phyloP scores from a whole-genome alignment of 768 basidiomycete species.

The Artomyces pyxidatus region DNA sequence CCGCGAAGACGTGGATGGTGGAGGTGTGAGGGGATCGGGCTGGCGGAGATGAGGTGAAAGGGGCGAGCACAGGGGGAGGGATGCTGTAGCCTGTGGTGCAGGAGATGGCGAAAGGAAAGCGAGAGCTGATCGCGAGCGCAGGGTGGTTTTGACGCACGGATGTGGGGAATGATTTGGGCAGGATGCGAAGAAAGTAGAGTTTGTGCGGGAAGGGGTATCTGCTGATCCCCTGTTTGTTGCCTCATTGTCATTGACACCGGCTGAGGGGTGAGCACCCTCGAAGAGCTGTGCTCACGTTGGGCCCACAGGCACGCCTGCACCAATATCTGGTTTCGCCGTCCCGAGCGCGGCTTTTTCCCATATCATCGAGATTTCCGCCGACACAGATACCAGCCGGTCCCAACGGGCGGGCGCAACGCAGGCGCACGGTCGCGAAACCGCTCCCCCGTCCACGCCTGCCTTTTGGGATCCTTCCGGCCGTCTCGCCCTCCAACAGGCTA shows the following conservation, averaged over 20 bases:
- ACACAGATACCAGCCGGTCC: constrained; percentile 14
- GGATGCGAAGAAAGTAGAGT: constrained; percentile 8
- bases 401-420: too few relatives aligned
- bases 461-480: constrained; percentile 17
- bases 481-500: constrained; percentile 16
- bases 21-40: constrained; percentile 8
- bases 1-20: constrained; percentile 8
- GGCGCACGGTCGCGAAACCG: too few relatives aligned
- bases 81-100: constrained; percentile 11
- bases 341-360: constrained; percentile 14
- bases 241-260: constrained; percentile 18
- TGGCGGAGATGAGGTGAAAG: not conserved
- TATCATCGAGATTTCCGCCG: constrained; percentile 17
- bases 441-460: constrained; percentile 14
- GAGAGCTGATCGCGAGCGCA: constrained; percentile 13
- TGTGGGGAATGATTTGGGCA: not conserved
- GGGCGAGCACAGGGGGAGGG: constrained; percentile 6
- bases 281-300: constrained; percentile 17
- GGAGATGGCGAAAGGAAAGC: constrained; percentile 15
- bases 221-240: constrained; percentile 16
- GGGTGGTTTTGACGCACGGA: not conserved
- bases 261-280: constrained; percentile 16
- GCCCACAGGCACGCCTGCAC: constrained; percentile 14
- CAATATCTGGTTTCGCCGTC: constrained; percentile 15
- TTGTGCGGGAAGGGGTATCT: constrained; percentile 15